Percentiles rank a stretch among this genome's conserved stretches.
Evolutionary conservation across 768 basidiomycete species (phyloP).

Genomic region (Russula abietina): DNA sequence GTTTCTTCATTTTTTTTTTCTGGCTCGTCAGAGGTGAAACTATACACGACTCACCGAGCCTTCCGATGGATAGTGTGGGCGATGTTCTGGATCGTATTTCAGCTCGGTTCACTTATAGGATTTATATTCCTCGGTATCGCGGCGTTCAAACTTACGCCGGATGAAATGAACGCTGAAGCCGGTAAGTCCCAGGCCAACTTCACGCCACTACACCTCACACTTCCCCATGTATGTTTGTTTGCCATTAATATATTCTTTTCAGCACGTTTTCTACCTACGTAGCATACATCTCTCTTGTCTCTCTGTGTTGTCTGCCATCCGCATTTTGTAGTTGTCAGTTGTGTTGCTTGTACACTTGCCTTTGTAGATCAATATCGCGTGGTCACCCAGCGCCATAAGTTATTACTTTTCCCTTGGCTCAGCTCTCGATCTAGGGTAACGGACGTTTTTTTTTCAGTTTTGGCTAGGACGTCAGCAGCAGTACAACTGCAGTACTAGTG

Average conservation of each 20-base stretch:
- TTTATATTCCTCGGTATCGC: slow-evolving; percentile 78
- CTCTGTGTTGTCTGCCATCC: neutral
- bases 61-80: slow-evolving; percentile 62
- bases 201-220: neutral
- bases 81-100: slow-evolving; percentile 76
- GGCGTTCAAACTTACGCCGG: slow-evolving; percentile 60
- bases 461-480: neutral
- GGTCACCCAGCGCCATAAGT: neutral
- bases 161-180: slow-evolving; percentile 66
- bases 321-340: neutral
- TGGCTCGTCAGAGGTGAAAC: neutral
- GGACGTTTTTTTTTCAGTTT: neutral
- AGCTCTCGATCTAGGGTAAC: neutral
- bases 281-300: neutral
- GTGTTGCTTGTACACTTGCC: neutral
- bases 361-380: neutral
- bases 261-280: slow-evolving; percentile 15
- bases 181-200: slow-evolving; percentile 39
- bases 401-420: neutral
- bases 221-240: neutral
- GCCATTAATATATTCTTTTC: neutral
- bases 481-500: neutral
- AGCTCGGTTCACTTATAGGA: slow-evolving; percentile 63
- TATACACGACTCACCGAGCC: neutral
- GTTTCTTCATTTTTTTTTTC: neutral